These are phyloP conservation scores for Gryganskiella cystojenkinii DNA, from an alignment of 192 early-diverging fungal species.

Conservation along the genomic window DNA sequence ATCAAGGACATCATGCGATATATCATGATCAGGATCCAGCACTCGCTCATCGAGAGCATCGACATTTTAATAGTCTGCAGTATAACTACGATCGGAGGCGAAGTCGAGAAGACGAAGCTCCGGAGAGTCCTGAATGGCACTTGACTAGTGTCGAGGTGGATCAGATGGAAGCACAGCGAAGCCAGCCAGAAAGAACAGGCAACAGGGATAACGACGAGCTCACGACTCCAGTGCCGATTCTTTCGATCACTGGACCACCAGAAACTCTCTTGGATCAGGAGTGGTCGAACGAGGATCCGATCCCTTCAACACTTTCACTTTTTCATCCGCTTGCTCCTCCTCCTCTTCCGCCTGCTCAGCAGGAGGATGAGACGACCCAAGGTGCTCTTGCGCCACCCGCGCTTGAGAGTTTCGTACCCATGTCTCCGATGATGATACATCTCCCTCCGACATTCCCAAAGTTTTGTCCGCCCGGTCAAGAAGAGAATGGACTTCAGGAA, in stretches of 20 bases:
- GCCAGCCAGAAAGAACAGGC: neutral
- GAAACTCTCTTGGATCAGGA: no score
- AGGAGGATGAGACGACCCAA: neutral
- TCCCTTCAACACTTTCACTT: no score
- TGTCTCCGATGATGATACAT: conserved; percentile 4
- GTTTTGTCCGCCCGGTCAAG: no score
- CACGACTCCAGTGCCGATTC: no score
- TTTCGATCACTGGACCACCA: no score
- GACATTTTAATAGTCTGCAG: conserved; percentile 11
- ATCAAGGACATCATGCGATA: conserved; percentile 17
- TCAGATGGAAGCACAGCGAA: conserved; percentile 4
- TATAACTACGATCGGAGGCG: conserved; percentile 13
- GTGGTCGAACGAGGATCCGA: no score
- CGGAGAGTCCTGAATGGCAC: conserved; percentile 31
- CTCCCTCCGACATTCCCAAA: neutral
- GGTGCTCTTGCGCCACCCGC: neutral
- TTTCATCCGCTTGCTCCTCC: neutral
- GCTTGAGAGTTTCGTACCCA: neutral
- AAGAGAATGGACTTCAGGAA: no score
- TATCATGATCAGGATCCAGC: neutral
- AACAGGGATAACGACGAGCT: no score
- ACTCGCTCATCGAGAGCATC: neutral
- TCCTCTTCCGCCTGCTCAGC: neutral
- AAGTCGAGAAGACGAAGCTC: neutral
- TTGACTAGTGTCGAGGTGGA: conserved; percentile 14